Evolutionary conservation across 1,284 basidiomycete species (phyloP).

Genomic region (Leucoagaricus sp.): DNA sequence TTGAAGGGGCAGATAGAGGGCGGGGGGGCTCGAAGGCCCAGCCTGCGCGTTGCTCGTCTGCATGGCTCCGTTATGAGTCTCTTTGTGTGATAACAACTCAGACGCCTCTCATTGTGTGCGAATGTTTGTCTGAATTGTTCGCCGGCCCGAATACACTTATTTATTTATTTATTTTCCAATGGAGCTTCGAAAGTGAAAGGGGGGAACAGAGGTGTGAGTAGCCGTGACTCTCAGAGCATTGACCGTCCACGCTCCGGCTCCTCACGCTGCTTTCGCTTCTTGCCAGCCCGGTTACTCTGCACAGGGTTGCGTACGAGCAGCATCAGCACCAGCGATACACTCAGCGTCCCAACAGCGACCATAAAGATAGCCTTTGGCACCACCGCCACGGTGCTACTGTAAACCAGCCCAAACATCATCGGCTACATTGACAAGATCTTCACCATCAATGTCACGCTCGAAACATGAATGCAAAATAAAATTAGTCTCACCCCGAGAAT

Average conservation of each 20-base stretch:
- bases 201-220: too few relatives aligned
- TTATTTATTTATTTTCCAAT: slow-evolving; percentile 17
- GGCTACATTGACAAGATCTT: slow-evolving; percentile 53
- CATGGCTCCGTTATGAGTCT: slow-evolving; percentile 28
- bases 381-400: slow-evolving; percentile 61
- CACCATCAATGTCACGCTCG: not conserved
- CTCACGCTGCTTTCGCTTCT: slow-evolving; percentile 31
- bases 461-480: not conserved
- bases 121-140: slow-evolving; percentile 20
- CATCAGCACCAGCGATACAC: slow-evolving; percentile 48
- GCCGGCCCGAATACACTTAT: slow-evolving; percentile 11
- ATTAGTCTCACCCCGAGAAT: slow-evolving; percentile 62
- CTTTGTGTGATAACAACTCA: slow-evolving; percentile 23
- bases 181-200: too few relatives aligned
- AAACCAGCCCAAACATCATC: slow-evolving; percentile 68
- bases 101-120: slow-evolving; percentile 21
- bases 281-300: slow-evolving; percentile 21
- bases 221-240: slow-evolving; percentile 22
- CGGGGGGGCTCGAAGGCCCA: slow-evolving; percentile 36
- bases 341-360: slow-evolving; percentile 50
- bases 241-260: slow-evolving; percentile 57
- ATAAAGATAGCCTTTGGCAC: slow-evolving; percentile 71
- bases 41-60: slow-evolving; percentile 41
- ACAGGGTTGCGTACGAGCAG: slow-evolving; percentile 52
- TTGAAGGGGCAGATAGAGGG: slow-evolving; percentile 46